phyloP scores from a whole-genome alignment of 2,329 filamentous ascomycete species.

The Lasiodiplodia sp. region DNA sequence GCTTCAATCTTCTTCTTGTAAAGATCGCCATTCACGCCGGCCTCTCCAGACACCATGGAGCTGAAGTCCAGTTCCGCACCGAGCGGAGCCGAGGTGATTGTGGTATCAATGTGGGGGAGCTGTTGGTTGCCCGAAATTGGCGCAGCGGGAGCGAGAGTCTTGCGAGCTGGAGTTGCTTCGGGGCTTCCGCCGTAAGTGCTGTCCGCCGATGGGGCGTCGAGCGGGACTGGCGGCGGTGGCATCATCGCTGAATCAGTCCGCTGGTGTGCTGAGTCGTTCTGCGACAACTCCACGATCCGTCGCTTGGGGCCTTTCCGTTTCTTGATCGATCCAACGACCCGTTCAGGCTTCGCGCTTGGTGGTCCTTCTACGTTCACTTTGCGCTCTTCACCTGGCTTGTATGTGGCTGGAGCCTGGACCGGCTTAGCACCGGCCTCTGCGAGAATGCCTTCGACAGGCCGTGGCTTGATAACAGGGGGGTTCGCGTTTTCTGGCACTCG shows the following conservation, averaged over 20 bases:
- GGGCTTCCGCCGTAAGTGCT: conserved; percentile 38
- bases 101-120: conserved; percentile 33
- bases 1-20: conserved; percentile 90
- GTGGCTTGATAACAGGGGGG: conserved; percentile 78
- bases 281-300: conserved; percentile 65
- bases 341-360: conserved; percentile 8
- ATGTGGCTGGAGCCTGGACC: conserved; percentile 5
- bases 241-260: conserved; percentile 28
- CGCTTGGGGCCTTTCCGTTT: conserved; percentile 61
- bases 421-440: conserved; percentile 10
- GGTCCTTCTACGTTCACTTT: conserved; percentile 2
- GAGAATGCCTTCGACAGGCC: conserved; percentile 62
- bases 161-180: conserved; percentile 37
- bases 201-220: conserved; percentile 20
- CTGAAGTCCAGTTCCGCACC: conserved; percentile 25
- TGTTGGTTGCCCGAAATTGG: conserved; percentile 17
- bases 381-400: conserved; percentile 17
- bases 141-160: conserved; percentile 13
- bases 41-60: conserved; percentile 53
- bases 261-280: conserved; percentile 42
- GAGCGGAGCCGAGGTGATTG: conserved; percentile 38
- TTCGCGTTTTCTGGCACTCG: conserved; percentile 77
- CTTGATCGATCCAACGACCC: conserved; percentile 26
- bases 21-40: conserved; percentile 74
- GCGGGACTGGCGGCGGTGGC: conserved; percentile 13